Evolutionary conservation across 495 filamentous ascomycete genomes (phyloP).

Genomic region (Jackrogersella minutella): DNA sequence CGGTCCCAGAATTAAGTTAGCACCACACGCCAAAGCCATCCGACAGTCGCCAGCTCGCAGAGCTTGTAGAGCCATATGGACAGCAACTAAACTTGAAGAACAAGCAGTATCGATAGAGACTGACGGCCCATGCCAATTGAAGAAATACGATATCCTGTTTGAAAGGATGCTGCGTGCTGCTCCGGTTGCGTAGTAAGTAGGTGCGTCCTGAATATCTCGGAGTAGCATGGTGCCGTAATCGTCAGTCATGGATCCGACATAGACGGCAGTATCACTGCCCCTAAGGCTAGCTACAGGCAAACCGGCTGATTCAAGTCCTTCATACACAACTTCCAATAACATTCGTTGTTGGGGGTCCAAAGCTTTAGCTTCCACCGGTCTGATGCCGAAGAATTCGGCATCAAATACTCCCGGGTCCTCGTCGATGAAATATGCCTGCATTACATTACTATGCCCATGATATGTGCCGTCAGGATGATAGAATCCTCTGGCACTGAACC

Average conservation of each 20-base stretch:
- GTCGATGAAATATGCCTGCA: constrained; percentile 52
- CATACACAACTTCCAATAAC: constrained; percentile 62
- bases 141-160: neutral
- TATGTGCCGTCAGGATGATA: constrained; percentile 53
- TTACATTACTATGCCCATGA: constrained; percentile 26
- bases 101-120: constrained; percentile 54
- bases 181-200: neutral
- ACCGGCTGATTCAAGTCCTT: constrained; percentile 60
- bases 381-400: constrained; percentile 60
- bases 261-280: neutral
- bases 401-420: constrained; percentile 59
- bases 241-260: neutral
- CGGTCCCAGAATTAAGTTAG: constrained; percentile 56
- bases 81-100: constrained; percentile 17
- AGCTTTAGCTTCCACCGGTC: constrained; percentile 51
- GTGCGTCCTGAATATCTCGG: neutral
- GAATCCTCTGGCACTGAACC: constrained; percentile 69
- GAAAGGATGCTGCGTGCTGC: neutral
- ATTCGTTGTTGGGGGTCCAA: constrained; percentile 65
- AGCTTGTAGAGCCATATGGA: constrained; percentile 10
- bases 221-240: neutral
- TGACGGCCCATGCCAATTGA: neutral
- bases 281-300: constrained; percentile 42
- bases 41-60: constrained; percentile 3
- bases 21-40: constrained; percentile 56